A percentile compares a stretch with the other conserved stretches of the same genome.
Evolutionary conservation across 768 basidiomycete genomes (phyloP).

Genomic region (Tulasnella sp.): DNA sequence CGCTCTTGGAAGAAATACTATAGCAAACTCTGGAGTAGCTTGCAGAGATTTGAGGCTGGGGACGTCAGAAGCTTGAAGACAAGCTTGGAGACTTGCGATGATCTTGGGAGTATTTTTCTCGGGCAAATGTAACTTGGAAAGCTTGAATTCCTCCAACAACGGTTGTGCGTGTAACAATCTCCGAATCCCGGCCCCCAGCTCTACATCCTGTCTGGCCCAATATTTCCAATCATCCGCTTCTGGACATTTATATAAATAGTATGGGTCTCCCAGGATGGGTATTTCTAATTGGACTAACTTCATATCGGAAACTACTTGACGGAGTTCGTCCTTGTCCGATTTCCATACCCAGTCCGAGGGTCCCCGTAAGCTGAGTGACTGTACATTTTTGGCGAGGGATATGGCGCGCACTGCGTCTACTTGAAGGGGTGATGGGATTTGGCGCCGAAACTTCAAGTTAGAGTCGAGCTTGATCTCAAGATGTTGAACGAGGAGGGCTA

Average conservation of each 20-base stretch:
- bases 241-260: neutral
- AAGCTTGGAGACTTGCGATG: neutral
- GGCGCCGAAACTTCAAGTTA: neutral
- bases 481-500: neutral
- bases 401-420: neutral
- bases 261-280: neutral
- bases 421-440: neutral
- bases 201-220: neutral
- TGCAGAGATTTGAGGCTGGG: neutral
- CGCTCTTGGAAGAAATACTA: neutral
- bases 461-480: neutral
- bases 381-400: neutral
- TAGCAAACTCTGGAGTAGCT: neutral
- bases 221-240: neutral
- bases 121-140: neutral
- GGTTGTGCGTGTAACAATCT: neutral
- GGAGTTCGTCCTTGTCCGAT: neutral
- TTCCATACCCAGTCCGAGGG: neutral
- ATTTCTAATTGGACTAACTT: neutral
- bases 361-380: neutral
- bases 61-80: neutral
- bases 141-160: neutral
- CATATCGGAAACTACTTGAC: neutral
- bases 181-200: neutral
- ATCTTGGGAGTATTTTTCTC: neutral